Percentiles rank a stretch among this genome's conserved stretches.
Evolutionary conservation across 2,329 filamentous ascomycete species (phyloP).

Genomic region (Fusarium denticulatum): DNA sequence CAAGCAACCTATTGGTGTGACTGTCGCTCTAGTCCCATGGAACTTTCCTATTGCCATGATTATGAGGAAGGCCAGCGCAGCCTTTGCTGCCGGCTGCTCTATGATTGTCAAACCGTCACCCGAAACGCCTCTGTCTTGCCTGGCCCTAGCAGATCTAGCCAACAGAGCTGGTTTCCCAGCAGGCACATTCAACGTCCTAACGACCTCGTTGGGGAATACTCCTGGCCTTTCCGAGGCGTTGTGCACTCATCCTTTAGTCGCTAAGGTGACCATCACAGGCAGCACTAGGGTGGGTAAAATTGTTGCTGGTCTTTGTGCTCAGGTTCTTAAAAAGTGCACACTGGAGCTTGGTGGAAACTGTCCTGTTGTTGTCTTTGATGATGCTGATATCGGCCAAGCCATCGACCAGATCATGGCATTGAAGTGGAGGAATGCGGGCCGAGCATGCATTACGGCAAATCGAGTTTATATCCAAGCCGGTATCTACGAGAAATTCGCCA

Average conservation of each 20-base stretch:
- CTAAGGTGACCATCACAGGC: slow-evolving; percentile 79
- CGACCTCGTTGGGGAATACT: slow-evolving; percentile 55
- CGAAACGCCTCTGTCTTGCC: slow-evolving; percentile 77
- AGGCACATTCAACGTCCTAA: slow-evolving; percentile 69
- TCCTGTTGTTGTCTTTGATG: slow-evolving; percentile 71
- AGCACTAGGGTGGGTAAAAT: slow-evolving; percentile 74
- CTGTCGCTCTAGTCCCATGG: slow-evolving; percentile 54
- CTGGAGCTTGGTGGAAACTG: slow-evolving; percentile 79
- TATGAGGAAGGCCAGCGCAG: slow-evolving; percentile 59
- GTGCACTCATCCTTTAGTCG: slow-evolving; percentile 46
- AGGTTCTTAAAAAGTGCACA: slow-evolving; percentile 72
- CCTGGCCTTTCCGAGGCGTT: slow-evolving; percentile 55
- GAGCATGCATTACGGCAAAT: slow-evolving; percentile 55
- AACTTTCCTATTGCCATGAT: slow-evolving; percentile 70
- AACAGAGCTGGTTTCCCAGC: slow-evolving; percentile 75
- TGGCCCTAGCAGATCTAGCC: slow-evolving; percentile 74
- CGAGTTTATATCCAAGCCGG: not conserved
- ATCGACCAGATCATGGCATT: not conserved
- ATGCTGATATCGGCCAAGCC: slow-evolving; percentile 59
- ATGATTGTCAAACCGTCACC: slow-evolving; percentile 79
- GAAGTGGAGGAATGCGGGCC: slow-evolving; percentile 76
- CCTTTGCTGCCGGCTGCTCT: slow-evolving; percentile 77
- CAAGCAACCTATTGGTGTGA: slow-evolving; percentile 59
- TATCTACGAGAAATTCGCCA: not conserved
- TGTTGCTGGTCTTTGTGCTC: slow-evolving; percentile 67